These are phyloP conservation scores for Prunus kanzakura DNA, from an alignment of 306 rosid genomes.

Conservation along the genomic window DNA sequence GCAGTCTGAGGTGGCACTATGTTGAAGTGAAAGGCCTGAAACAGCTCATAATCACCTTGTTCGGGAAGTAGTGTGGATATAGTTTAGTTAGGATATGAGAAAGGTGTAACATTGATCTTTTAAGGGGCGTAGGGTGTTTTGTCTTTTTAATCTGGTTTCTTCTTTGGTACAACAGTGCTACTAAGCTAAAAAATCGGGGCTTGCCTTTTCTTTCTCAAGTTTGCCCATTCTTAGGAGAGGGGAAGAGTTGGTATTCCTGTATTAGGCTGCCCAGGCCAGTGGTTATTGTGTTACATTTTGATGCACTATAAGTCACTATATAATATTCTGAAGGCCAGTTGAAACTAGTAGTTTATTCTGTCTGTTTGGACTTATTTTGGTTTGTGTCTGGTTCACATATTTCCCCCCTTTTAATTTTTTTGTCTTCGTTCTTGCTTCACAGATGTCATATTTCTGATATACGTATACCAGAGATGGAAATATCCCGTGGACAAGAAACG, in stretches of 20 bases:
- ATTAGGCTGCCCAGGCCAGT: neutral
- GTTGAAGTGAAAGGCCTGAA: neutral
- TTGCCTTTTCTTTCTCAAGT: neutral
- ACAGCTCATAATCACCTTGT: neutral
- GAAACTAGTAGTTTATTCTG: neutral
- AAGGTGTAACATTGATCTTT: neutral
- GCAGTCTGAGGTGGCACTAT: neutral
- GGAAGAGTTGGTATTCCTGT: neutral
- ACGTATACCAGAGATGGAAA: slow-evolving; percentile 81
- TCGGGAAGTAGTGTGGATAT: neutral
- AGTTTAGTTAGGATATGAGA: neutral
- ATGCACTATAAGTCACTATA: neutral
- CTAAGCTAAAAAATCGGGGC: neutral
- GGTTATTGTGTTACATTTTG: neutral
- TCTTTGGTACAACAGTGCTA: neutral
- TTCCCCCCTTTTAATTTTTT: neutral
- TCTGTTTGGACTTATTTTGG: neutral
- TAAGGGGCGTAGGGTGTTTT: neutral
- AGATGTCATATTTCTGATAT: slow-evolving; percentile 90
- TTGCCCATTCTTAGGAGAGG: neutral
- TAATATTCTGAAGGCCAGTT: neutral
- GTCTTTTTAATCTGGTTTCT: neutral
- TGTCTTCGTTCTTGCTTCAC: slow-evolving; percentile 37
- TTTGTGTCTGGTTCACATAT: neutral
- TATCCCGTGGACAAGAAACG: slow-evolving; percentile 97